These are phyloP conservation scores for Paramecium sexaurelia DNA, from an alignment of 73 alveolate genomes.

Conservation along the genomic window DNA sequence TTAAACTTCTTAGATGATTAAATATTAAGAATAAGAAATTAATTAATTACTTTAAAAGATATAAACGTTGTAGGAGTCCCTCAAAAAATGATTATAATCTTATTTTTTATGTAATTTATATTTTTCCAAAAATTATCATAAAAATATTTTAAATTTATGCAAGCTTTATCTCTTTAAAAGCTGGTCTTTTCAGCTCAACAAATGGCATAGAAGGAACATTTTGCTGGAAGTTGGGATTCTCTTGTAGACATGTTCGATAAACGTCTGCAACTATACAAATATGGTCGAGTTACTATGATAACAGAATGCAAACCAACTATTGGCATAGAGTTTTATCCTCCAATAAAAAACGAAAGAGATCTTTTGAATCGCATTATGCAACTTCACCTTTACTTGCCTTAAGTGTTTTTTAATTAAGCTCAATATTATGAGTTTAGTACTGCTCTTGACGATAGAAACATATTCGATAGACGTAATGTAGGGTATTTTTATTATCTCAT, in stretches of 20 bases:
- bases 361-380: not conserved
- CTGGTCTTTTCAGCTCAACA: not conserved
- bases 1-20: not conserved
- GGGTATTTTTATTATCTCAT: not conserved
- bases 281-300: not conserved
- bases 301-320: not conserved
- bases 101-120: no score
- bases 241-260: not conserved
- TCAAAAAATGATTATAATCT: no score
- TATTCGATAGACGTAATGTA: constrained; percentile 16
- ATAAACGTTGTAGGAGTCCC: not conserved
- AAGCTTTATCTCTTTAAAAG: not conserved
- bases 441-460: constrained; percentile 8
- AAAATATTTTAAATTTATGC: not conserved
- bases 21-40: not conserved
- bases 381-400: not conserved
- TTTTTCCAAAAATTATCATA: no score
- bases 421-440: constrained; percentile 12
- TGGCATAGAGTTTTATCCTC: constrained; percentile 10
- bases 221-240: not conserved
- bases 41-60: not conserved
- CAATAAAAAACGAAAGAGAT: not conserved
- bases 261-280: constrained; percentile 5
- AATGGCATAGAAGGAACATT: not conserved
- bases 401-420: not conserved